Conservation (phyloP, 352 stramenopile genomes). For the Phytophthora meadii region DNA sequence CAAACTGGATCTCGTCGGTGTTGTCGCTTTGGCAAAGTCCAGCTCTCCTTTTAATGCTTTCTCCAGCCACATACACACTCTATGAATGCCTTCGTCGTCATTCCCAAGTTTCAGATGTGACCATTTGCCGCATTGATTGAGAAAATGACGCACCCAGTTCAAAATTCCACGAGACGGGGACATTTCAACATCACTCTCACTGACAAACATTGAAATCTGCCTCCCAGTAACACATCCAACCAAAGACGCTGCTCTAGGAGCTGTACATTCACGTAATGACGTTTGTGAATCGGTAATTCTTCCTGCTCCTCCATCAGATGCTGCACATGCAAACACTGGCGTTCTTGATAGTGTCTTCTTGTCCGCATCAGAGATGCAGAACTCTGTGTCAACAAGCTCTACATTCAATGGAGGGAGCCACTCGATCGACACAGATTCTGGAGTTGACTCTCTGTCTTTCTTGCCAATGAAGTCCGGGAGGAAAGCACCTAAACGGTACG, state of each 20-base stretch:
- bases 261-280: background rate
- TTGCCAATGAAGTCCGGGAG: conserved; percentile 29
- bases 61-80: conserved; percentile 65
- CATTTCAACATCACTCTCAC: conserved; percentile 1
- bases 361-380: conserved; percentile 34
- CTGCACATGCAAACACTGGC: conserved; percentile 27
- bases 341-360: conserved; percentile 19
- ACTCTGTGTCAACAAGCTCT: conserved; percentile 37
- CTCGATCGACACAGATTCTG: conserved; percentile 18
- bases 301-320: conserved; percentile 4
- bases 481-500: conserved; percentile 58
- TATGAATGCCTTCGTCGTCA: conserved; percentile 45
- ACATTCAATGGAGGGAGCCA: conserved; percentile 41
- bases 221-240: conserved; percentile 9
- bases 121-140: conserved; percentile 76
- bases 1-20: conserved; percentile 5
- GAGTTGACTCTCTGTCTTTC: conserved; percentile 4
- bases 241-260: background rate
- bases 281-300: background rate
- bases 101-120: conserved; percentile 44
- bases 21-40: conserved; percentile 18
- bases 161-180: conserved; percentile 10
- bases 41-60: conserved; percentile 52
- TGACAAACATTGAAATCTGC: conserved; percentile 27
- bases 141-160: conserved; percentile 41